A percentile compares a stretch with the other conserved stretches of the same genome.
Evolutionary conservation across 345 rosid species (phyloP).

Genomic region (Lepidium didymum): DNA sequence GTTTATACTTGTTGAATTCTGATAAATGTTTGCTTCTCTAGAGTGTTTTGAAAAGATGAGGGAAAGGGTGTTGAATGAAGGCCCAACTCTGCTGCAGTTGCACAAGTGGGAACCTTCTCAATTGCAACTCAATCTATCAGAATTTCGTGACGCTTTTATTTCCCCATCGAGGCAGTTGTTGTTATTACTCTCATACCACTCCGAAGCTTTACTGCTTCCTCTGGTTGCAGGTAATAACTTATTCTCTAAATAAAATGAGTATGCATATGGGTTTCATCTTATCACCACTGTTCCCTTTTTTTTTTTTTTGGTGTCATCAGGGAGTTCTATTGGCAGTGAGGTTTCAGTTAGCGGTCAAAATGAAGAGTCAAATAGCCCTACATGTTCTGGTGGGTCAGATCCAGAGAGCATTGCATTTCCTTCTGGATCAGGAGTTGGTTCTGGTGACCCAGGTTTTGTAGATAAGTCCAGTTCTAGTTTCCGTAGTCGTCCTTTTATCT

Average conservation of each 20-base stretch:
- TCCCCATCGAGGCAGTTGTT: conserved; percentile 77
- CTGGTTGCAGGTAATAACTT: conserved; percentile 46
- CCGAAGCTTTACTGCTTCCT: conserved; percentile 72
- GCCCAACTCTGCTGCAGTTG: conserved; percentile 62
- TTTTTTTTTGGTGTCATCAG: conserved; percentile 19
- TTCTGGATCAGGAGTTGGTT: conserved; percentile 48
- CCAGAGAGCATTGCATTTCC: conserved; percentile 37
- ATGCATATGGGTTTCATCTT: conserved; percentile 3
- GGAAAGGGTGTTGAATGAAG: conserved; percentile 47
- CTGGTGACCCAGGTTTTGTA: conserved; percentile 34
- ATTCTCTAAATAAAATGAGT: not conserved
- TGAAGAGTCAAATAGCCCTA: conserved; percentile 34
- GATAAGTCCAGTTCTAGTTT: conserved; percentile 31
- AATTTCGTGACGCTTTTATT: conserved; percentile 80
- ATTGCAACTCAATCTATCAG: conserved; percentile 53
- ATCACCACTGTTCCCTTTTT: not conserved
- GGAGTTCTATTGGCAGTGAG: conserved; percentile 30
- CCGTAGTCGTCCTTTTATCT: conserved; percentile 44
- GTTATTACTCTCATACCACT: conserved; percentile 58
- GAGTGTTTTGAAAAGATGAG: conserved; percentile 32
- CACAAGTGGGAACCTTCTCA: conserved; percentile 67
- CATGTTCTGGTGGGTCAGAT: conserved; percentile 41
- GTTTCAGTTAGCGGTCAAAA: conserved; percentile 23
- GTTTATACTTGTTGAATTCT: not conserved
- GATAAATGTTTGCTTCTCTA: conserved; percentile 2